Conservation (phyloP, 148 eudicot genomes). For the Fagopyrum tataricum region DNA sequence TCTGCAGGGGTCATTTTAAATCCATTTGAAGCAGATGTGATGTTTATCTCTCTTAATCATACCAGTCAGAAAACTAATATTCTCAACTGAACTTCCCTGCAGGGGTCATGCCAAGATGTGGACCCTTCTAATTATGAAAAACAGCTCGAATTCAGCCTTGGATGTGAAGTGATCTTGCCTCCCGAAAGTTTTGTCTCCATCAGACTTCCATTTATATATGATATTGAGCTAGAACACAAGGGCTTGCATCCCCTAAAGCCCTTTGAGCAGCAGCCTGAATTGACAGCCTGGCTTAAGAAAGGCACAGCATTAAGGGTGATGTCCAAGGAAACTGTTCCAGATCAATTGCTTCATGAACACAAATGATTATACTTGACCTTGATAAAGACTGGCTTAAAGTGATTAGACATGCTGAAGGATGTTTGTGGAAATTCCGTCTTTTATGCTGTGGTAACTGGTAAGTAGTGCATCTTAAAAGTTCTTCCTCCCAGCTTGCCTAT, state of each 20-base stretch:
- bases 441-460: neutral
- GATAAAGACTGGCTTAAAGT: neutral
- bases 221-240: constrained; percentile 53
- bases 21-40: neutral
- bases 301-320: constrained; percentile 63
- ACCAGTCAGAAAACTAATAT: neutral
- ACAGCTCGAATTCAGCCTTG: constrained; percentile 66
- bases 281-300: constrained; percentile 68
- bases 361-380: neutral
- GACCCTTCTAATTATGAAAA: constrained; percentile 40
- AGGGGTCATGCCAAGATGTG: constrained; percentile 57
- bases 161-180: constrained; percentile 73
- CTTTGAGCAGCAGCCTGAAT: constrained; percentile 66
- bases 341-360: constrained; percentile 20
- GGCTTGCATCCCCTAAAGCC: constrained; percentile 56
- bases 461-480: neutral
- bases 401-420: constrained; percentile 6
- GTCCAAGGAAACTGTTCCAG: constrained; percentile 40
- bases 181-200: constrained; percentile 92
- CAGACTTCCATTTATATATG: constrained; percentile 85
- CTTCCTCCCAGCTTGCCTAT: too few species aligned
- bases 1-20: neutral
- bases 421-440: neutral
- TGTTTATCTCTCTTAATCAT: neutral
- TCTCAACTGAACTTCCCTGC: constrained; percentile 17